Conservation (phyloP, 441 rosid species). For the Gossypium schwendimanii region DNA sequence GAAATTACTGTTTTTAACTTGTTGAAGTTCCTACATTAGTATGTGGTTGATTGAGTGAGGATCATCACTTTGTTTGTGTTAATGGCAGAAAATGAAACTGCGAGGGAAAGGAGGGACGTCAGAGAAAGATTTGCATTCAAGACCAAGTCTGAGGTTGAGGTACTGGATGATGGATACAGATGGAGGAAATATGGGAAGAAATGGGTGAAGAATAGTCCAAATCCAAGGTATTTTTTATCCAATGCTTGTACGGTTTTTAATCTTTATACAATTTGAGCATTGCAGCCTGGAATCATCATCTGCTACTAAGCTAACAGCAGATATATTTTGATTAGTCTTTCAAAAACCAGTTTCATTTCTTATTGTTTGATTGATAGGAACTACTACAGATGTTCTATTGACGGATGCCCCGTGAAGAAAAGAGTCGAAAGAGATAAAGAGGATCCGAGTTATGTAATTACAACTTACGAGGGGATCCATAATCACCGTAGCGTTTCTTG, state of each 20-base stretch:
- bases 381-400: constrained; percentile 63
- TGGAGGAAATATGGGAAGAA: constrained; percentile 98
- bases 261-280: not conserved
- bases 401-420: constrained; percentile 80
- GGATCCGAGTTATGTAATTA: constrained; percentile 64
- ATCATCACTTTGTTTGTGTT: not conserved
- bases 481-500: constrained; percentile 26
- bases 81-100: constrained; percentile 24
- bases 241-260: not conserved
- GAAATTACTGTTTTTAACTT: not conserved
- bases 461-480: constrained; percentile 71
- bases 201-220: constrained; percentile 86
- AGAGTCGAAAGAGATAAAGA: constrained; percentile 78
- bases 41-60: not conserved
- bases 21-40: not conserved
- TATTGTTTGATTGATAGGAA: constrained; percentile 44
- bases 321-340: too few species aligned
- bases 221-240: constrained; percentile 58
- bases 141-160: constrained; percentile 69
- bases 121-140: constrained; percentile 73
- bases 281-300: not conserved
- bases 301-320: not conserved
- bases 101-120: constrained; percentile 30
- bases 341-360: not conserved
- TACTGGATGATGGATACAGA: constrained; percentile 77